A percentile compares a stretch with the other conserved stretches of the same genome.
Evolutionary conservation across 345 rosid species (phyloP).

Genomic region (Odontarrhena argentea): DNA sequence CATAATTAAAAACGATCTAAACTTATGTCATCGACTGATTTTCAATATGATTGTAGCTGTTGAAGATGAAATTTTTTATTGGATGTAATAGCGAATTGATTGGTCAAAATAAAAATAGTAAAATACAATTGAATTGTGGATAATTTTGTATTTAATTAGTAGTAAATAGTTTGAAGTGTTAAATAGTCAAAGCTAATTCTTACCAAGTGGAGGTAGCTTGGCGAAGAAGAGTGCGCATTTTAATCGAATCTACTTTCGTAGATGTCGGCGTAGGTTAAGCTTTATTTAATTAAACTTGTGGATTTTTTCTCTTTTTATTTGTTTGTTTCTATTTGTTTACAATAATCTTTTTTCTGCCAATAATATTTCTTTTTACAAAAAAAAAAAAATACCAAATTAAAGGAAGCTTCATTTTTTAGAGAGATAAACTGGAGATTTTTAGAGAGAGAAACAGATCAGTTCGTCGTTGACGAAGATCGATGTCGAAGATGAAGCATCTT

Average conservation of each 20-base stretch:
- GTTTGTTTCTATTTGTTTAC: conserved; percentile 2
- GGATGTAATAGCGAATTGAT: too few species aligned
- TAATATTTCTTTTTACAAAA: neutral
- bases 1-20: too few species aligned
- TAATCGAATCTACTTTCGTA: conserved; percentile 60
- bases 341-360: conserved; percentile 6
- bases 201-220: conserved; percentile 56
- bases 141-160: too few species aligned
- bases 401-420: conserved; percentile 36
- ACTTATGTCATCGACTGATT: too few species aligned
- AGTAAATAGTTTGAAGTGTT: conserved; percentile 39
- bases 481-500: conserved; percentile 95
- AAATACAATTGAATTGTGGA: too few species aligned
- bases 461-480: conserved; percentile 66
- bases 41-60: too few species aligned
- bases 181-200: conserved; percentile 35
- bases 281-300: conserved; percentile 14
- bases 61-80: too few species aligned
- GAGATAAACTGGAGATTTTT: conserved; percentile 30
- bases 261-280: conserved; percentile 58
- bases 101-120: too few species aligned
- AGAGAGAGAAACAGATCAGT: conserved; percentile 43
- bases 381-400: neutral
- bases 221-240: conserved; percentile 67
- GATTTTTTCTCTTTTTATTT: conserved; percentile 14